Conservation (phyloP, 352 stramenopile species). For the Phytophthora pistaciae region DNA sequence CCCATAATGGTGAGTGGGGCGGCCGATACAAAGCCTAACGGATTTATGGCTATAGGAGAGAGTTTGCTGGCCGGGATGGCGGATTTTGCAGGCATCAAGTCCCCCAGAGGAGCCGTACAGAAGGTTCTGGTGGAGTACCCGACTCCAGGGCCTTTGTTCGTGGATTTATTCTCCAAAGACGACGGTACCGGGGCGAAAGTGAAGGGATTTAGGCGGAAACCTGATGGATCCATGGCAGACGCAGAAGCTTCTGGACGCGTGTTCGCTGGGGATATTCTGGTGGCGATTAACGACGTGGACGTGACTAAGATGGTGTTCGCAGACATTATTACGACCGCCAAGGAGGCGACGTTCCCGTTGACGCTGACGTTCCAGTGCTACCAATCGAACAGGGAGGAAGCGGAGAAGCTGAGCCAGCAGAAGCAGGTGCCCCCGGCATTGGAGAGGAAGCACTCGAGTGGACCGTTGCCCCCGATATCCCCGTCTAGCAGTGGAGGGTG, state of each 20-base stretch:
- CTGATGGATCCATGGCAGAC: constrained; percentile 58
- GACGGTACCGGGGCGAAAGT: constrained; percentile 78
- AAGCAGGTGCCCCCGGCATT: constrained; percentile 13
- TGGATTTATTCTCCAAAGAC: constrained; percentile 80
- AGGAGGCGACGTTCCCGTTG: constrained; percentile 70
- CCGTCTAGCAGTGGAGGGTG: constrained; percentile 51
- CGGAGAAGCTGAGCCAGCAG: constrained; percentile 21
- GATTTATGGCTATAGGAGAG: constrained; percentile 52
- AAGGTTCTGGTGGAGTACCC: constrained; percentile 62
- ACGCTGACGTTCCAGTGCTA: constrained; percentile 73
- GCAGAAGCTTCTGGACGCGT: constrained; percentile 68
- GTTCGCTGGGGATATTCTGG: constrained; percentile 72
- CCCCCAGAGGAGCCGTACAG: constrained; percentile 24
- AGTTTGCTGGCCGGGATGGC: constrained; percentile 57
- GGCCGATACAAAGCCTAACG: constrained; percentile 26
- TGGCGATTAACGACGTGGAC: constrained; percentile 67
- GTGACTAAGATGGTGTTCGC: constrained; percentile 69
- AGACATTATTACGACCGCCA: constrained; percentile 74
- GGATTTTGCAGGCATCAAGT: constrained; percentile 38
- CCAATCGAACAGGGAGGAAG: constrained; percentile 25
- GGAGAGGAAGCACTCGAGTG: constrained; percentile 32
- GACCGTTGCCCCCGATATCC: constrained; percentile 41
- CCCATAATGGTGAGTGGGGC: constrained; percentile 40
- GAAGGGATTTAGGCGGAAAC: constrained; percentile 75
- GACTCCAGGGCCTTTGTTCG: constrained; percentile 58